phyloP scores from a whole-genome alignment of 331 rosid genomes.

The Cydonia oblonga region DNA sequence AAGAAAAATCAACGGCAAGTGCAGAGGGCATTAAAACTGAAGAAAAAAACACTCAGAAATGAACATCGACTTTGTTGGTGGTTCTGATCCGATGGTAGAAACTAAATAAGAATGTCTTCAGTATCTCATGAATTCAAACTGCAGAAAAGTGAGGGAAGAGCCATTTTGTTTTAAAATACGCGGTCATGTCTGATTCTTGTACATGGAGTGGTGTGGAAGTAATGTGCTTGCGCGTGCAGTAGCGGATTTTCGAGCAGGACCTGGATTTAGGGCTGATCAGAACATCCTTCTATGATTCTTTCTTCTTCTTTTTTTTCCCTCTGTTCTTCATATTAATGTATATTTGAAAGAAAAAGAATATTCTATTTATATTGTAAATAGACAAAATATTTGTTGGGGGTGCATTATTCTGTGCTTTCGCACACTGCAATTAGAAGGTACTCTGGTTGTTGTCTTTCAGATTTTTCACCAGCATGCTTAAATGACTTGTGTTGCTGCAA shows the following conservation, averaged over 20 bases:
- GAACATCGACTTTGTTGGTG: constrained; percentile 14
- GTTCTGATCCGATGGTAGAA: constrained; percentile 8
- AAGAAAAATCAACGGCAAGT: constrained; percentile 21
- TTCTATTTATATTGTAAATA: constrained; percentile 25
- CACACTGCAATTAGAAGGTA: not conserved
- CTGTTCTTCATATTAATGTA: constrained; percentile 4
- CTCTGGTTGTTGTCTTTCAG: not conserved
- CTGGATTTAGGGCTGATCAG: constrained; percentile 11
- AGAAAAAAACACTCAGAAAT: constrained; percentile 22
- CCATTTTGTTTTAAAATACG: not conserved
- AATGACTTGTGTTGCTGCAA: too few species aligned
- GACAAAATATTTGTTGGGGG: constrained; percentile 6
- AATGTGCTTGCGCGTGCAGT: constrained; percentile 9
- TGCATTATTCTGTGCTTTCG: not conserved
- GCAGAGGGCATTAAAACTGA: constrained; percentile 31
- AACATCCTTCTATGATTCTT: constrained; percentile 6
- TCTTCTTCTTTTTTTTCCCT: not conserved
- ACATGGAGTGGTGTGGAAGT: constrained; percentile 35
- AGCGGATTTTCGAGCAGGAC: constrained; percentile 10
- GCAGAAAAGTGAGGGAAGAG: constrained; percentile 1
- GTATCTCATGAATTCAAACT: constrained; percentile 14
- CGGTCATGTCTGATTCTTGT: constrained; percentile 8
- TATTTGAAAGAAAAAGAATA: constrained; percentile 6
- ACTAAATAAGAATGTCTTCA: constrained; percentile 16
- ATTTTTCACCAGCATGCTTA: not conserved